Percentiles rank a stretch among this genome's conserved stretches.
Conservation (phyloP, 2,329 filamentous ascomycete genomes). For the Lachnellula suecica region DNA sequence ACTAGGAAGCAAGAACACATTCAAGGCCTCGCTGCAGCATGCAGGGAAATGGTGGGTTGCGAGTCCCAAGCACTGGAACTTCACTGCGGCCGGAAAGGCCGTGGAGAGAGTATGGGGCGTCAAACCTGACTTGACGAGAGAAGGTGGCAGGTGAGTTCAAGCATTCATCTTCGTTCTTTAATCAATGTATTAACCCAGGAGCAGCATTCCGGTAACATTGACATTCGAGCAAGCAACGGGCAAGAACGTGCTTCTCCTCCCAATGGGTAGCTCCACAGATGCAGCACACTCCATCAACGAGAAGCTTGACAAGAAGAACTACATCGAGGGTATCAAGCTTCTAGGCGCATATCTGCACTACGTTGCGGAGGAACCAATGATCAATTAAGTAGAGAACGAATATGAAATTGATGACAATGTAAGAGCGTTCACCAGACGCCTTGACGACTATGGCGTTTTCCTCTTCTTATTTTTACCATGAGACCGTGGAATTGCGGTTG, state of each 20-base stretch:
- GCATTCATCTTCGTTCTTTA: conserved; percentile 1
- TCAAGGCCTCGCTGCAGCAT: conserved; percentile 81
- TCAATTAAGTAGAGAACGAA: conserved; percentile 4
- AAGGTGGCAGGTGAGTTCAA: conserved; percentile 75
- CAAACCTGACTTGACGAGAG: conserved; percentile 90
- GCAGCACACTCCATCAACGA: conserved; percentile 98
- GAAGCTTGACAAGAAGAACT: conserved; percentile 95
- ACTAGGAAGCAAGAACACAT: conserved; percentile 86
- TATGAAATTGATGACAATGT: too few relatives aligned
- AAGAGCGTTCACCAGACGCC: too few relatives aligned
- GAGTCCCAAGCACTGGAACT: conserved; percentile 98
- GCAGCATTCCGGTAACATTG: conserved; percentile 90
- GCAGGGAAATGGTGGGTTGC: conserved; percentile 99
- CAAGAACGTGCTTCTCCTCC: conserved; percentile 93
- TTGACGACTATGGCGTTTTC: too few relatives aligned
- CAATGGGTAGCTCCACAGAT: conserved; percentile 97
- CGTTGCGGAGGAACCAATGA: conserved; percentile 81
- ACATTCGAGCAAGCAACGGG: conserved; percentile 97
- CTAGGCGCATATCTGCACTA: conserved; percentile 95
- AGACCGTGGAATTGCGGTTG: too few relatives aligned
- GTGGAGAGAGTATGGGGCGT: conserved; percentile 93
- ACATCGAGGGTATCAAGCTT: conserved; percentile 97
- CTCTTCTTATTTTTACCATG: too few relatives aligned
- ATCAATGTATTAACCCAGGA: conserved; percentile 9
- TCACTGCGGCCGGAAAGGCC: conserved; percentile 90